Conservation (phyloP, 768 basidiomycete species). For the Paxillus rubicundulus region DNA sequence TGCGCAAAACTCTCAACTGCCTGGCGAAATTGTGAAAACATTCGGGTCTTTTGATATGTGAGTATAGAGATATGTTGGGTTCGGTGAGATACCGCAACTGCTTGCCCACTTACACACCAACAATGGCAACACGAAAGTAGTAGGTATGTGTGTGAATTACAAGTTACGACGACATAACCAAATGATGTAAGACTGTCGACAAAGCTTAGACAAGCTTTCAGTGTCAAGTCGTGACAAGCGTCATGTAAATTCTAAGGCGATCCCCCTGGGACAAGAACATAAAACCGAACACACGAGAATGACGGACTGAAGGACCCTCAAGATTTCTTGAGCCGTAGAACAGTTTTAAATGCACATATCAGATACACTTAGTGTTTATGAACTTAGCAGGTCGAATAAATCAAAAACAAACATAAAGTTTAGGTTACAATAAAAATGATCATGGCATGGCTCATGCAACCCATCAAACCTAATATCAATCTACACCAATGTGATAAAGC, state of each 20-base stretch:
- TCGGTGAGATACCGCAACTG: no score
- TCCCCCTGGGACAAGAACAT: neutral
- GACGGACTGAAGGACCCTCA: neutral
- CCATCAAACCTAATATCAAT: no score
- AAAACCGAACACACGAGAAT: neutral
- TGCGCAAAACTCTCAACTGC: conserved; percentile 71
- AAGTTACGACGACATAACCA: neutral
- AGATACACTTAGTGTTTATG: neutral
- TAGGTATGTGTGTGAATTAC: no score
- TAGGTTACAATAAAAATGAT: no score
- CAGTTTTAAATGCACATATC: neutral
- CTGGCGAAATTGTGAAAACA: conserved; percentile 75
- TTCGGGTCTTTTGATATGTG: conserved; percentile 25
- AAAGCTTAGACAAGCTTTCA: neutral
- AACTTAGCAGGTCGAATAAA: neutral
- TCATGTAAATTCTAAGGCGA: neutral
- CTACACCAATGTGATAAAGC: no score
- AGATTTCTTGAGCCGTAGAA: neutral
- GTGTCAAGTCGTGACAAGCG: neutral
- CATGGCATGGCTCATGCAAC: no score
- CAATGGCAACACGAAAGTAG: no score
- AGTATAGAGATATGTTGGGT: no score
- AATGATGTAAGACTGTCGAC: neutral
- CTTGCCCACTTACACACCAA: no score
- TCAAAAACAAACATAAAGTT: neutral